phyloP scores from a whole-genome alignment of 495 filamentous ascomycete species.

The Aspergillus nanangensis region DNA sequence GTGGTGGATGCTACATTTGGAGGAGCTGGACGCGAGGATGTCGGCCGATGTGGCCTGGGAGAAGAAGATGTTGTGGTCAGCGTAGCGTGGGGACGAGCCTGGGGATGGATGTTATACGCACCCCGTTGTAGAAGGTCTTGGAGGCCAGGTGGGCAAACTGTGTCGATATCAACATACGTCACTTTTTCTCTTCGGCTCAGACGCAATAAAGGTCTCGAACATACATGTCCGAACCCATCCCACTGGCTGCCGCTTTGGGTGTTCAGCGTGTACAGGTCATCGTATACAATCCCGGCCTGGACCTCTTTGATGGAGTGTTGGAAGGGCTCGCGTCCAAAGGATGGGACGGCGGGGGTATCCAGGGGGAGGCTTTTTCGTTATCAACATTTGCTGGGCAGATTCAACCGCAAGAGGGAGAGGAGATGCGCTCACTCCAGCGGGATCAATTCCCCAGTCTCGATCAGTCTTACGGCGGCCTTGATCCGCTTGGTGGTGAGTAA shows the following conservation, averaged over 20 bases:
- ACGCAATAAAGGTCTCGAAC: too few relatives aligned
- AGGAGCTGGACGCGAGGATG: conserved; percentile 44
- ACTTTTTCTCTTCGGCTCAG: too few relatives aligned
- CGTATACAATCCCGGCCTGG: conserved; percentile 38
- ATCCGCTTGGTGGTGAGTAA: conserved; percentile 53
- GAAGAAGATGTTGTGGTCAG: neutral
- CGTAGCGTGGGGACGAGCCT: neutral
- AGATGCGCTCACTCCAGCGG: conserved; percentile 44
- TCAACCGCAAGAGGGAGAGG: neutral
- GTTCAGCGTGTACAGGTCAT: conserved; percentile 64
- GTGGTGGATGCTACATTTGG: conserved; percentile 45
- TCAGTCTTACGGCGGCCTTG: conserved; percentile 43
- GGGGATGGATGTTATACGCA: conserved; percentile 6
- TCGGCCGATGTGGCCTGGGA: conserved; percentile 40
- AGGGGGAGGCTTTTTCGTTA: conserved; percentile 44
- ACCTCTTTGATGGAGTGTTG: conserved; percentile 48
- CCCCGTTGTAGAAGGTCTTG: conserved; percentile 49
- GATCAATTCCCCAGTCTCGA: conserved; percentile 50
- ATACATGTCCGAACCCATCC: conserved; percentile 66
- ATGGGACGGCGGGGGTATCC: conserved; percentile 44
- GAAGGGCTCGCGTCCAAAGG: conserved; percentile 47
- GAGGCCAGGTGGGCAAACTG: conserved; percentile 40
- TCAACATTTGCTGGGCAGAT: neutral
- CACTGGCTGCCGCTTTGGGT: conserved; percentile 71
- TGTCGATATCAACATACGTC: neutral